Evolutionary conservation across 2,329 filamentous ascomycete genomes (phyloP), one percentile per base, ranked within the genome.

Genomic region (Zymoseptoria pseudotritici): DNA sequence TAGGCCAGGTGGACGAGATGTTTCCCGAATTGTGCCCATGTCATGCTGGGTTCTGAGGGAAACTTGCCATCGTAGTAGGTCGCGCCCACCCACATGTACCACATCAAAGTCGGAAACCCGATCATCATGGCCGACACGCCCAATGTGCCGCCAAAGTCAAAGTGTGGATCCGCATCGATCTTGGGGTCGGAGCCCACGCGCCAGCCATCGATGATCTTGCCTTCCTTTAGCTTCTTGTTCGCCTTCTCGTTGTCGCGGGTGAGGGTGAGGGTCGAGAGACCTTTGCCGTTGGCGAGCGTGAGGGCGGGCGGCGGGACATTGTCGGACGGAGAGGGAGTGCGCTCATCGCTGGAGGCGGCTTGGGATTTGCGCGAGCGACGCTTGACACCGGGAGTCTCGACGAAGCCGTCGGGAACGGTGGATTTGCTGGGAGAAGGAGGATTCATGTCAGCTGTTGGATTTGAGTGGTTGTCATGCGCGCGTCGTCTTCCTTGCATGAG

Each of bases 31-130:
- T 93, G 86, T 11, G 71, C 66, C 72, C 84, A 84, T 67, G 81
- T 86, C 69, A 70, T 70, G 64, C 63, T 65, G 22, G 70, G 70
- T 62, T 73, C 70, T 51, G 79, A 77, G 17, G 94, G 94, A 56
- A 95, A 80, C 64, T 89, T 86, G 67, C 93, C 93, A 72, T 91
- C 80, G 77, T 97, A 99, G 78, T 93, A 96, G 55, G 87, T 92
- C 36, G 93, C 89, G 55, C 94, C 94, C 75, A 96, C 87, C 92
- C 92, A 97, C 92, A 99, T 96, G 79, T 97, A 97, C 83, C 90
- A 97, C 93, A 97, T 97, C 69, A 99, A 83, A 46, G 87, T 63
- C n/a, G 94, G 94, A 76, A 97, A 99, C 53, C 88, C 85, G 63
- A 91, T 82, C 91, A 97, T 97, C 84, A 97, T 91, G 66, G 83